phyloP scores from a whole-genome alignment of 371 early-diverging fungal genomes.

The Lichtheimia ornata region DNA sequence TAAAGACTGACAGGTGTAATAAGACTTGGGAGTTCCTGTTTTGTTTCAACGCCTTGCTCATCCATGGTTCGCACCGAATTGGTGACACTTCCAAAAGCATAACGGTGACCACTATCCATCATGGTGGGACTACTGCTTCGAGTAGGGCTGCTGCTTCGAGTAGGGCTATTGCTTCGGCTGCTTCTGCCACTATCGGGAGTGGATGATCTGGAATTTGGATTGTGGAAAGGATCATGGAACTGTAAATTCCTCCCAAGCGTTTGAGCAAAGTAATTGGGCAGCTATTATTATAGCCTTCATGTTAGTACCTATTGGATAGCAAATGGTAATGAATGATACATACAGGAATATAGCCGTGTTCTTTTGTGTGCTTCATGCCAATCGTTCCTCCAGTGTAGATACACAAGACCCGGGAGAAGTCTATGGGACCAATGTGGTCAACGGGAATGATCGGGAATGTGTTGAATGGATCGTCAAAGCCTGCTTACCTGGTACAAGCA shows the following conservation, averaged over 20 bases:
- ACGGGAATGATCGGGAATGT: too few relatives aligned
- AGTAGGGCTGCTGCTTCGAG: too few relatives aligned
- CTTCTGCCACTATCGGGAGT: conserved; percentile 7
- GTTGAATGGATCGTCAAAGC: too few relatives aligned
- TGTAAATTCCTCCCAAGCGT: conserved; percentile 74
- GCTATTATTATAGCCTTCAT: conserved; percentile 13
- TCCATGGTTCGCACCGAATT: conserved; percentile 36
- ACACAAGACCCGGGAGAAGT: conserved; percentile 80
- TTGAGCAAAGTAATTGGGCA: conserved; percentile 75
- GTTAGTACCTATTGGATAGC: conserved; percentile 1
- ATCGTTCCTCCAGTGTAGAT: conserved; percentile 97
- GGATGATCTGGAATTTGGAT: conserved; percentile 10
- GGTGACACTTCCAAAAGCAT: conserved; percentile 27
- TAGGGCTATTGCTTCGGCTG: too few relatives aligned
- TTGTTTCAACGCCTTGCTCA: conserved; percentile 13
- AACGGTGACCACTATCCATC: neutral
- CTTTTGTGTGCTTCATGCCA: conserved; percentile 85
- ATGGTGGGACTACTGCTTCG: too few relatives aligned
- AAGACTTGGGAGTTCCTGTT: conserved; percentile 62
- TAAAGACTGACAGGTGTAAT: conserved; percentile 92
- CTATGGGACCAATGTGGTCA: conserved; percentile 28
- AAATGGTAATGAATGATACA: conserved; percentile 13
- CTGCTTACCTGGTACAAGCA: conserved; percentile 49
- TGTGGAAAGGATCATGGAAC: conserved; percentile 81
- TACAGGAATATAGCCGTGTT: conserved; percentile 80